Base-by-base conservation (phyloP, 768 basidiomycete genomes). In the Termitomyces sp. region DNA sequence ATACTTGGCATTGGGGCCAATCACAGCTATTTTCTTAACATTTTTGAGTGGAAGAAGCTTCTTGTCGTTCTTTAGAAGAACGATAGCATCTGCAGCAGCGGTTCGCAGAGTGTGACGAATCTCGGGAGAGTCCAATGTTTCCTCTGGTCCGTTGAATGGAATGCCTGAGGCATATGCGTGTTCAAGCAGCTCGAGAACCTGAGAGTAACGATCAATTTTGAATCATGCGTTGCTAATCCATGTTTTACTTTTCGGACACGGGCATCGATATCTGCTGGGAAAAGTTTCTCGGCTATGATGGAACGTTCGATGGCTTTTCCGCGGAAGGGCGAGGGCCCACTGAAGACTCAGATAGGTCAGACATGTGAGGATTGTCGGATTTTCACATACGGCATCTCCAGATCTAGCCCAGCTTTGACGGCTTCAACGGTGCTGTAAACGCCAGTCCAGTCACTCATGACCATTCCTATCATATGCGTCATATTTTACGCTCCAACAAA, bases 401-500 rank as follows among this genome's bases (percentile, higher is more conserved):
- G 70, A 62, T 87, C 83, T 16, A 87, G 67, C 0, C 85, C 85
- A 10, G 86, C 85, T 57, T 82, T 82, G 65, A 87, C 80, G 56
- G 77, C 74, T 55, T 74, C 75, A 0, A 72, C 64, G 8, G 77
- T 79, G 56, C 75, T 76, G 62, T 81, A 82, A 3, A 74, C 70
- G 8, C 81, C 80, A 48, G 67, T 78, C 85, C 77, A 79, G 63
- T 87, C 85, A 55, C 81, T 83, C 78, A 86, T 86, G 44, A 85
- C 69, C 64, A 83, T 62, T 1, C 81, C 74, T 75, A 56, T n/a
- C 32, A 16, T 53, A 0, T 30, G 4, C 13, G 16, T 38, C 30
- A 26, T 24, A 14, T 28, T 46, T 16, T 36, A 28, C 14, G 28
- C 22, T 5, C 14, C 22, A 10, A 24, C 16, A 13, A n/a, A n/a